Percentiles rank a stretch among this genome's conserved stretches.
Evolutionary conservation across 108 stramenopile species (phyloP).

Genomic region (Cyclotella distinguenda): DNA sequence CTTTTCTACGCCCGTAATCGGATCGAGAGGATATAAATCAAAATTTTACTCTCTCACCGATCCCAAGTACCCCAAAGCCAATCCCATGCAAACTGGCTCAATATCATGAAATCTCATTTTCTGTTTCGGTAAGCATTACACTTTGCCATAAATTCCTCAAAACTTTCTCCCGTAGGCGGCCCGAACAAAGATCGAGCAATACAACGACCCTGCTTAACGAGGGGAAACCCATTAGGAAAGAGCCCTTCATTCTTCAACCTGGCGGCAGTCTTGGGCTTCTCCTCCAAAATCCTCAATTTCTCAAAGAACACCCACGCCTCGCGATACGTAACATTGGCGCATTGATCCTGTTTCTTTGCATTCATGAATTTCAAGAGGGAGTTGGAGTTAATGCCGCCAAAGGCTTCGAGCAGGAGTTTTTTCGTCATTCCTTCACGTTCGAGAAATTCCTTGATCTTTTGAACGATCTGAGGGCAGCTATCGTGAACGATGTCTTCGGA

Average conservation of each 20-base stretch:
- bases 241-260: slow-evolving; percentile 37
- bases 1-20: too few relatives aligned
- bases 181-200: too few relatives aligned
- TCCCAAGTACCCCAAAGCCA: too few relatives aligned
- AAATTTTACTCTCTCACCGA: too few relatives aligned
- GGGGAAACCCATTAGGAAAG: slow-evolving; percentile 15
- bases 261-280: slow-evolving; percentile 26
- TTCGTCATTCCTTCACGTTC: slow-evolving; percentile 37
- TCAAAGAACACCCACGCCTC: slow-evolving; percentile 46
- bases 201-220: too few relatives aligned
- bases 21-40: too few relatives aligned
- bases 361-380: slow-evolving; percentile 26
- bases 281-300: slow-evolving; percentile 41
- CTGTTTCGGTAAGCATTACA: too few relatives aligned
- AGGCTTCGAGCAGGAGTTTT: slow-evolving; percentile 1
- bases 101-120: too few relatives aligned
- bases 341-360: slow-evolving; percentile 46
- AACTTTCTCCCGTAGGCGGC: too few relatives aligned
- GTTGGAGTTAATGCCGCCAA: slow-evolving; percentile 32
- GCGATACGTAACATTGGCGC: slow-evolving; percentile 37
- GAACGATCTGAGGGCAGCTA: slow-evolving; percentile 37
- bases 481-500: slow-evolving; percentile 28
- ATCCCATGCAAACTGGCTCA: too few relatives aligned
- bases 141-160: too few relatives aligned
- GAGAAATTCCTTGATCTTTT: slow-evolving; percentile 40